These are phyloP conservation scores for Alternaria incomplexa DNA, from an alignment of 2,329 filamentous ascomycete species.

Conservation along the genomic window DNA sequence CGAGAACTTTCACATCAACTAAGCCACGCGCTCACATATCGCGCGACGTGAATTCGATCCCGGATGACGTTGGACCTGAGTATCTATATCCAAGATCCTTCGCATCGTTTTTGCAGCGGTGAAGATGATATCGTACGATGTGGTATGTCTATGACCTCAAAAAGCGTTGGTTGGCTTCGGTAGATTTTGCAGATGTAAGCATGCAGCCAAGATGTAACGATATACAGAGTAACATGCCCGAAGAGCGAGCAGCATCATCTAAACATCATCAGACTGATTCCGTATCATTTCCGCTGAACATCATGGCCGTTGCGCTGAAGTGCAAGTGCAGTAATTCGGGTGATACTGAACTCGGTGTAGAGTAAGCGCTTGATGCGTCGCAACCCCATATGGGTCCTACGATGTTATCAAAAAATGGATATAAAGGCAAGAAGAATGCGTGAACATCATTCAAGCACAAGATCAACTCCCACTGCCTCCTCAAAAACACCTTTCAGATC, in stretches of 20 bases:
- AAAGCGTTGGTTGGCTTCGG: background rate
- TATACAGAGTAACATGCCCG: too few relatives aligned
- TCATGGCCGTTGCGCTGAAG: rapidly evolving
- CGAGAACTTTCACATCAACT: background rate
- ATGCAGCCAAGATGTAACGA: background rate
- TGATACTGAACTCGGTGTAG: too few relatives aligned
- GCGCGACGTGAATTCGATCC: background rate
- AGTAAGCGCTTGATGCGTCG: background rate
- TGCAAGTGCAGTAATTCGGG: background rate
- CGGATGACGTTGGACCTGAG: background rate
- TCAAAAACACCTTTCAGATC: too few relatives aligned
- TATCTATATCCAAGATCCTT: too few relatives aligned
- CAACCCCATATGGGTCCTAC: rapidly evolving
- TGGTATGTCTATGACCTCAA: background rate
- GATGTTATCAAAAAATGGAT: background rate
- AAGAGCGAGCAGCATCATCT: rapidly evolving
- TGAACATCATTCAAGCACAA: background rate
- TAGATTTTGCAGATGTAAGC: background rate
- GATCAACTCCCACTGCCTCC: background rate
- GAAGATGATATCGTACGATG: background rate
- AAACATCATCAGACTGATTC: background rate
- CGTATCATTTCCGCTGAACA: too few relatives aligned
- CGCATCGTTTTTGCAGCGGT: background rate
- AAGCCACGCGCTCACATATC: background rate
- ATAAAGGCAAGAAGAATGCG: background rate